Base-by-base conservation (phyloP, 306 rosid genomes). In the Calophaca sinica region DNA sequence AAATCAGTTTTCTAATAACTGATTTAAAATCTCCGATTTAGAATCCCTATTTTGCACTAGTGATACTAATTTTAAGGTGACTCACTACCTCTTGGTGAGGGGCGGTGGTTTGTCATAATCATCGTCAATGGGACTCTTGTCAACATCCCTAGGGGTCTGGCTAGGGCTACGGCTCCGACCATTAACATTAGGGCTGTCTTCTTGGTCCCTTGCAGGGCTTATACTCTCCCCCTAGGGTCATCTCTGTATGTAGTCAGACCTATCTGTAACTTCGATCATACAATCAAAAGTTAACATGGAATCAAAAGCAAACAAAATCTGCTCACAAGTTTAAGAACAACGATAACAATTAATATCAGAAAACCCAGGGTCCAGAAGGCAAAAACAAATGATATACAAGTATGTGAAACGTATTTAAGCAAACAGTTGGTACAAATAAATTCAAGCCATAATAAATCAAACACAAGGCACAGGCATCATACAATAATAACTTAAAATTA, bases 111-210 rank as follows among this genome's bases (percentile, higher is more conserved):
- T 72, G 38, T 77, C 88, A 26, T 83, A 87, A 8, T 87, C 90
- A 11, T 81, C 87, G 4, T 87, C 84, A 8, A 77, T 44, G 55
- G 94, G 91, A 72, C 89, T 87, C 78, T 69, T 75, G 78, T 87
- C 88, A 10, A 81, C 89, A 12, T 83, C 91, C 77, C 79, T 86
- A 6, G 83, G 84, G 62, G n/a, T n/a, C n/a, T n/a, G n/a, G n/a
- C 83, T 87, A 2, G 77, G 83, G 44, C 83, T 84, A 49, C 12
- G 82, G 72, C 79, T 77, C 11, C 66, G 70, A 1, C 85, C 86
- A 31, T 89, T 83, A 1, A 57, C 61, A 71, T 74, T 83, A 15
- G 84, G 88, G 76, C 87, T 83, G 11, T 44, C 65, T 6, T 54
- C 72, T 2, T 36, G 75, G 9, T 82, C 85, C 73, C 82, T 64